Conservation (phyloP, 192 early-diverging fungal species). For the Globomyces pollinis-pini region DNA sequence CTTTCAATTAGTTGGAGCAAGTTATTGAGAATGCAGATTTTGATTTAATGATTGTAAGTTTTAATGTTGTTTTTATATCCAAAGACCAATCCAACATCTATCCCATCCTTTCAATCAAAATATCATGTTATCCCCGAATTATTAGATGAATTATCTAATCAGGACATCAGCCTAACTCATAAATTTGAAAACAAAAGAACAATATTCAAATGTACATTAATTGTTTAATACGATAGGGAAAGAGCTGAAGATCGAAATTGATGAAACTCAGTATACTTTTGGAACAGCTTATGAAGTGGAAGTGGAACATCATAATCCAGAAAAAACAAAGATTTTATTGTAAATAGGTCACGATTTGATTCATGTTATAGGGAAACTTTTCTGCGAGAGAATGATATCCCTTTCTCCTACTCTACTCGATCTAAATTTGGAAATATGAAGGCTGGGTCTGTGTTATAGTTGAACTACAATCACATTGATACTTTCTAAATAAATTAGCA, state of each 20-base stretch:
- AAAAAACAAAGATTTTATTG: neutral
- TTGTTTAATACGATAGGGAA: too few relatives aligned
- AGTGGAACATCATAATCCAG: neutral
- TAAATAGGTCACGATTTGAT: too few relatives aligned
- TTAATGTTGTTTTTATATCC: too few relatives aligned
- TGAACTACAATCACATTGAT: too few relatives aligned
- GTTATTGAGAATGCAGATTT: neutral
- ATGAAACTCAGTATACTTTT: constrained; percentile 12
- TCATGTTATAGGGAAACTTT: too few relatives aligned
- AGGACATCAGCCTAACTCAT: constrained; percentile 1
- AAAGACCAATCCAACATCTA: neutral
- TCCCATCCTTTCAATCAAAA: neutral
- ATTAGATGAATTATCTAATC: neutral
- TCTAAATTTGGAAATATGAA: constrained; percentile 10
- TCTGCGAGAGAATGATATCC: neutral
- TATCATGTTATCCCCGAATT: neutral
- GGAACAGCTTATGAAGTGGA: constrained; percentile 13
- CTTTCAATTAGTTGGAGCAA: constrained; percentile 6
- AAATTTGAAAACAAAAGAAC: constrained; percentile 3
- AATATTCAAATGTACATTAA: neutral
- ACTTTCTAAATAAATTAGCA: too few relatives aligned
- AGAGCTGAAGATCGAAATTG: constrained; percentile 8
- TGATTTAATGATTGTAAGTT: constrained; percentile 5
- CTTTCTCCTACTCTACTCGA: constrained; percentile 4
- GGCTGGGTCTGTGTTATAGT: neutral